Conservation (phyloP, 176 grass and related monocot genomes). For the Phoenix roebelenii region DNA sequence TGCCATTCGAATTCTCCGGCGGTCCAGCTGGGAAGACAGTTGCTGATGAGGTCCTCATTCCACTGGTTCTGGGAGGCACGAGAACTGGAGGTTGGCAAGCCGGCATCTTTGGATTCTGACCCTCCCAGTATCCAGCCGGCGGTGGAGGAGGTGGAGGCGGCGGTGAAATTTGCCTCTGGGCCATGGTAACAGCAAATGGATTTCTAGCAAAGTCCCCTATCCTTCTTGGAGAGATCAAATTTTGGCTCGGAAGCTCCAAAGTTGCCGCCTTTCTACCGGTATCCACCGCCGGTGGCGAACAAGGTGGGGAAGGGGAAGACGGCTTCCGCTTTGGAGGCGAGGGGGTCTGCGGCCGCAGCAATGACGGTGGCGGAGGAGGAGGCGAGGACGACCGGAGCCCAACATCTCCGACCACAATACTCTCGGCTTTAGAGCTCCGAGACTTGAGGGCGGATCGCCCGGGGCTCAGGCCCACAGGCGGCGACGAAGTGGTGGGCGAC, state of each 20-base stretch:
- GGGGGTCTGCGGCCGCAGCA: no score
- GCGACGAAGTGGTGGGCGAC: conserved; percentile 4
- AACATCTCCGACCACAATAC: no score
- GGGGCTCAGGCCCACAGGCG: background rate
- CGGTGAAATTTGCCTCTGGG: conserved; percentile 1
- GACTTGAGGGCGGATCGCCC: background rate
- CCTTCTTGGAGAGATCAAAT: conserved; percentile 2
- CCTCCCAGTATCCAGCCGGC: conserved; percentile 1
- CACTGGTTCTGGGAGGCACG: conserved; percentile 18
- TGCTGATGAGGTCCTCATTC: background rate
- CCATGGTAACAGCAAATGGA: conserved; percentile 10
- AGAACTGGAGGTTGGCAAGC: conserved; percentile 32
- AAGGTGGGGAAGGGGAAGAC: no score
- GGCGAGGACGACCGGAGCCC: no score
- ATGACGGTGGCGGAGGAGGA: no score
- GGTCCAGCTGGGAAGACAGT: conserved; percentile 14
- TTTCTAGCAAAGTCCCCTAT: conserved; percentile 7
- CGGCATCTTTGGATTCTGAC: conserved; percentile 5
- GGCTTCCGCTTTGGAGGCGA: no score
- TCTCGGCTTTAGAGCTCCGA: background rate
- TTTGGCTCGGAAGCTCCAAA: background rate
- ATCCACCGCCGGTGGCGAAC: background rate
- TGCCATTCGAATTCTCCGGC: conserved; percentile 1
- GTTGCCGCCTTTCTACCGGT: background rate
- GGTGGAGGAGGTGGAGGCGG: conserved; percentile 22